Conservation (phyloP, 192 early-diverging fungal species). For the Coemansia umbellata region DNA sequence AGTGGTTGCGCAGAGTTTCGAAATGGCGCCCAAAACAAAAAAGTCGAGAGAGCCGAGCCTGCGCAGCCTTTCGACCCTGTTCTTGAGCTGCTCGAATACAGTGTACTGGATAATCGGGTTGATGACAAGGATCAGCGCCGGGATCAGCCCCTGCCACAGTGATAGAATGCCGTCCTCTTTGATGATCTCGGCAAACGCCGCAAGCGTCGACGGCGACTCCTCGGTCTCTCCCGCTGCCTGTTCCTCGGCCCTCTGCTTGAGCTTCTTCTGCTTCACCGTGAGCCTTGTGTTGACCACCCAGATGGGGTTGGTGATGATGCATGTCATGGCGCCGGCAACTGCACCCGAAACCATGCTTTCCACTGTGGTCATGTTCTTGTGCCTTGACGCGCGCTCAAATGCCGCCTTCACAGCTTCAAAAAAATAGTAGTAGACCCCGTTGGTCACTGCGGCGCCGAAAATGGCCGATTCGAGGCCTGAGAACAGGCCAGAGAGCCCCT, state of each 20-base stretch:
- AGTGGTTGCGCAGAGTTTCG: slow-evolving; percentile 90
- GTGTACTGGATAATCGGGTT: slow-evolving; percentile 99
- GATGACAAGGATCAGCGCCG: slow-evolving; percentile 96
- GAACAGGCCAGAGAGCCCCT: slow-evolving; percentile 87
- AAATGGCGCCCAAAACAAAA: slow-evolving; percentile 93
- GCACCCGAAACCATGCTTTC: slow-evolving; percentile 95
- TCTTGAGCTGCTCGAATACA: slow-evolving; percentile 92
- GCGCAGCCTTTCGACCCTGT: slow-evolving; percentile 56
- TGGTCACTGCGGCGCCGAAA: slow-evolving; percentile 95
- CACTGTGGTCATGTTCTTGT: slow-evolving; percentile 67
- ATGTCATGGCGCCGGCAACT: slow-evolving; percentile 78
- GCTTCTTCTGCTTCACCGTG: slow-evolving; percentile 66
- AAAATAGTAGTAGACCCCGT: slow-evolving; percentile 83
- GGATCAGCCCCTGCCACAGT: slow-evolving; percentile 89
- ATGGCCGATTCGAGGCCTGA: slow-evolving; percentile 92
- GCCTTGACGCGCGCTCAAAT: slow-evolving; percentile 67
- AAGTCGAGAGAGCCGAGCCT: slow-evolving; percentile 81
- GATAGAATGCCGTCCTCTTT: slow-evolving; percentile 82
- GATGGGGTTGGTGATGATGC: slow-evolving; percentile 92
- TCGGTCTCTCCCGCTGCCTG: slow-evolving; percentile 45
- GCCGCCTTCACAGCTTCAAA: slow-evolving; percentile 86
- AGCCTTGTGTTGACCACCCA: slow-evolving; percentile 98
- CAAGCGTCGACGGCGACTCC: slow-evolving; percentile 45
- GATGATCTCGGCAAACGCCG: slow-evolving; percentile 71
- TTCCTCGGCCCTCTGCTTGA: slow-evolving; percentile 52